Evolutionary conservation across 192 early-diverging fungal genomes (phyloP).

Genomic region (Ramicandelaber brevisporus): DNA sequence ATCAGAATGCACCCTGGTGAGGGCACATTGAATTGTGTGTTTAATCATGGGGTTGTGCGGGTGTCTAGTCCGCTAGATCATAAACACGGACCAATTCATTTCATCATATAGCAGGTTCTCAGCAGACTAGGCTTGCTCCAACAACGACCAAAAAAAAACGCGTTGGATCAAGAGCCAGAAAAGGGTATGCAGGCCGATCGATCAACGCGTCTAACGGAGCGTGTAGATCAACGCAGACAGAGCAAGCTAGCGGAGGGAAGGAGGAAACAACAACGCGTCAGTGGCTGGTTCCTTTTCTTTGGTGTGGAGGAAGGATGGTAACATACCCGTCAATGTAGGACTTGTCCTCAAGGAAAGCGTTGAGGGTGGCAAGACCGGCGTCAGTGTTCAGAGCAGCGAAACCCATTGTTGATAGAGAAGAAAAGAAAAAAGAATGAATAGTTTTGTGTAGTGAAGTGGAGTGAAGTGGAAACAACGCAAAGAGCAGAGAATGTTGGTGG

Average conservation of each 20-base stretch:
- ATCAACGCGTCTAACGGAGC: neutral
- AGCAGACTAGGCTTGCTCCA: neutral
- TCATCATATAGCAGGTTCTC: constrained; percentile 10
- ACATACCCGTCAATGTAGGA: constrained; percentile 58
- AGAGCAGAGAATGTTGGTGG: too few species aligned
- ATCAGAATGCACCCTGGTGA: constrained; percentile 16
- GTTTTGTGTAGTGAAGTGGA: too few species aligned
- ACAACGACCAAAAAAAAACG: constrained; percentile 1
- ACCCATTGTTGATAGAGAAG: too few species aligned
- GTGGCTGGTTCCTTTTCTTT: neutral
- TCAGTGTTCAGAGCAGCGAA: too few species aligned
- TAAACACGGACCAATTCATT: constrained; percentile 28
- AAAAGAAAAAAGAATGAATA: too few species aligned
- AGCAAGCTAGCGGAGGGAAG: neutral
- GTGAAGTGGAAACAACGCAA: too few species aligned
- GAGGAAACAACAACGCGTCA: neutral
- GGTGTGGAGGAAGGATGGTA: too few species aligned
- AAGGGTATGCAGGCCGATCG: neutral
- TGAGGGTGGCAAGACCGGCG: too few species aligned
- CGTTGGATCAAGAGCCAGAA: neutral
- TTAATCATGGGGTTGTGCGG: too few species aligned
- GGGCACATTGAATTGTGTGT: too few species aligned
- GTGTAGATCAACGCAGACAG: neutral
- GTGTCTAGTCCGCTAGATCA: constrained; percentile 36
- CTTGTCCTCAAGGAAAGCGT: constrained; percentile 48